Evolutionary conservation across 139 green algal species (phyloP), one percentile per base, ranked within the genome.

Genomic region (Trebouxia sp.): DNA sequence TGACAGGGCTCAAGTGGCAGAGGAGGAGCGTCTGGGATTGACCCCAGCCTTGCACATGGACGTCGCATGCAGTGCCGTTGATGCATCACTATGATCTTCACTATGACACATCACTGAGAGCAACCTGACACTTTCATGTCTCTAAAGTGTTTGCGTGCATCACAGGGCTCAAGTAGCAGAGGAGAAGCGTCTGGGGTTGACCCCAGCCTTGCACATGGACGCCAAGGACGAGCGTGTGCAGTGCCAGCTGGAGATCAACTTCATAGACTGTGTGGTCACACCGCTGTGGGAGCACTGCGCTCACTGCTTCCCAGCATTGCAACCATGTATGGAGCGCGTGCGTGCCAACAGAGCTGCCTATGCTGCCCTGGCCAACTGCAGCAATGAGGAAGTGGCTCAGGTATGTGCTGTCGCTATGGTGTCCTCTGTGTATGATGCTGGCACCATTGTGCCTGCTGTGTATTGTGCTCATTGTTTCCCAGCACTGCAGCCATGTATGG

Each of bases 231-330:
- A 82, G 70, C 30, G 37, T 11, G 43, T 80, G 65, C 66, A 82
- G 66, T 65, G 47, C 24, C 50, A 85, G 47, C 83, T 91, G 79
- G 89, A 93, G 85, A 75, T 88, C 53, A 88, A 91, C 83, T 92
- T 92, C 85, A 89, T 93, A 37, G 87, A 92, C 82, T 92, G 88
- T 75, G 83, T 93, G 35, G 89, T 90, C 32, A 69, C 47, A 22
- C 85, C 87, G 10, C 83, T 93, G 80, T 93, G 89, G 89, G 83
- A 89, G 79, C 81, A 85, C 32, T 69, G 91, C 79, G 83, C 50
- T 6, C 78, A 69, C 15, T 47, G 37, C 32, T 81, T 81, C 76
- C 76, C 76, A 1, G 35, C 32, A 4, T 22, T 81, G 41, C n/a
- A 55, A 41, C 41, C 69, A 24, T 77, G 69, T 41, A 77, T 56